Evolutionary conservation across 371 early-diverging fungal genomes (phyloP), one percentile per base, ranked within the genome.

Genomic region (Mucor indicus): DNA sequence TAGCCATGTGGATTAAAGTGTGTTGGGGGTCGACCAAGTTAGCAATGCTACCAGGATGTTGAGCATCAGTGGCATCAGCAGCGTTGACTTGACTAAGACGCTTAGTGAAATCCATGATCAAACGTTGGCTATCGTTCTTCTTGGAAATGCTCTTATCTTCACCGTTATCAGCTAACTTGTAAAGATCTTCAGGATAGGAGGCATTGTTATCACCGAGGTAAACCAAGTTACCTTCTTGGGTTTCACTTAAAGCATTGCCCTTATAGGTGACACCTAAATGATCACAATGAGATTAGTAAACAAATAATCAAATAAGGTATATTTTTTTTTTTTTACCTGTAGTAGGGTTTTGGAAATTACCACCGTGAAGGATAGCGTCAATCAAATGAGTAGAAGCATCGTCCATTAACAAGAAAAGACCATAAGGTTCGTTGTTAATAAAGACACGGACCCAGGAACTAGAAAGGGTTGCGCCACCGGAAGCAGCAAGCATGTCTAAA

Each of bases 341-440:
- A 16, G 48, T 42, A 32, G 53, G 39, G 43, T 55, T 63, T 2
- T 57, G 24, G 40, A 50, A 57, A 25, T 70, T 49, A 16, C 72
- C 72, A 30, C 56, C 59, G 41, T 53, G 63, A 10, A 80, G 30
- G 17, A 64, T 58, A 40, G 62, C 57, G 49, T 77, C 71, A 32
- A 65, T 47, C 46, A 74, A 73, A 21, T 72, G 70, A 49, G 63
- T 72, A 13, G 76, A 69, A 24, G 68, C 60, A 43, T 80, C 80
- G 44, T 80, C 80, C 42, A 71, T 75, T 75, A 80, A 61, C 23
- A 76, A 36, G 46, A 54, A 80, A 1, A 80, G 46, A 39, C 80
- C 80, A 32, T 64, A 71, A 10, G 76, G 57, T 23, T 62, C 62
- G 41, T 67, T 69, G 53, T 80, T 80, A 38, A 77, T 59, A 38